Conservation (phyloP, 2,329 filamentous ascomycete genomes). For the Fusarium setosum region DNA sequence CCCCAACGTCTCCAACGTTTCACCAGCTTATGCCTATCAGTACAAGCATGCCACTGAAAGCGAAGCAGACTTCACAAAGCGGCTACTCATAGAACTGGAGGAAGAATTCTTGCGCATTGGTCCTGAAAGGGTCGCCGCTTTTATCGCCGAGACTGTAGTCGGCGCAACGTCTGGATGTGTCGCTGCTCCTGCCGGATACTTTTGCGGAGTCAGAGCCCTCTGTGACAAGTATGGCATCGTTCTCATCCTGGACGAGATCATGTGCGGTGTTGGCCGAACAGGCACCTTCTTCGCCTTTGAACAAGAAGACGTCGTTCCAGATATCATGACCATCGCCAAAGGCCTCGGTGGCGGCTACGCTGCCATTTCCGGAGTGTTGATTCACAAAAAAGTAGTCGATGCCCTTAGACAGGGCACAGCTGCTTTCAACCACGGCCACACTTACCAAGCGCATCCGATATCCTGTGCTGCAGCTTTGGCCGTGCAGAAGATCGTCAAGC, state of each 20-base stretch:
- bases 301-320: slow-evolving; percentile 56
- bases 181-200: slow-evolving; percentile 61
- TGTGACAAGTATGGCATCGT: slow-evolving; percentile 64
- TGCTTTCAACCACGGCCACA: slow-evolving; percentile 67
- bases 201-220: slow-evolving; percentile 58
- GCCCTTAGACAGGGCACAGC: slow-evolving; percentile 10
- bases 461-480: slow-evolving; percentile 52
- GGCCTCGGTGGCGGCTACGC: slow-evolving; percentile 68
- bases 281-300: slow-evolving; percentile 70
- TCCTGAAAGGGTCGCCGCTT: slow-evolving; percentile 55
- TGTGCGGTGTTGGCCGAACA: slow-evolving; percentile 72
- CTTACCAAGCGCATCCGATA: slow-evolving; percentile 57
- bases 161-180: slow-evolving; percentile 62
- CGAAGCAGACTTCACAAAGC: slow-evolving; percentile 12
- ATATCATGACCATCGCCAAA: slow-evolving; percentile 70
- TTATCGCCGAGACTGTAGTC: slow-evolving; percentile 57
- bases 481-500: slow-evolving; percentile 53
- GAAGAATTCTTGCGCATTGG: slow-evolving; percentile 56
- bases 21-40: slow-evolving; percentile 21
- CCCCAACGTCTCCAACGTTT: slow-evolving; percentile 36
- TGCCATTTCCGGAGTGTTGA: slow-evolving; percentile 66
- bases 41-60: slow-evolving; percentile 7
- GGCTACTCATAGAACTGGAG: slow-evolving; percentile 51
- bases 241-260: slow-evolving; percentile 67
- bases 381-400: slow-evolving; percentile 48